Base-by-base conservation (phyloP, 129 eudicot genomes). In the Silybum marianum region DNA sequence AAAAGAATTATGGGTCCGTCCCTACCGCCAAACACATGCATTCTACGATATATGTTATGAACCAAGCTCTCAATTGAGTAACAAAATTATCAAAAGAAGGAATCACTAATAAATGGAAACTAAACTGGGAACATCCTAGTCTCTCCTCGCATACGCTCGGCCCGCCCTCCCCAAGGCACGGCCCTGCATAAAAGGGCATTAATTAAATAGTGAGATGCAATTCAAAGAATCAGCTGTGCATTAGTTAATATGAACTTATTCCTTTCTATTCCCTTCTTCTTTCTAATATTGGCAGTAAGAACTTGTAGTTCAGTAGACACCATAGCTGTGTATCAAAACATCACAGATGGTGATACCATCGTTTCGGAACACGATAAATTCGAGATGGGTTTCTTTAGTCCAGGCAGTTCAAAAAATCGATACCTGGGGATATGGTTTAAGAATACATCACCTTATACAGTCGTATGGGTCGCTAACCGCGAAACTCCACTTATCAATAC, bases 311-410 rank as follows among this genome's bases (percentile, higher is more conserved):
- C 88, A 51, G 21, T 72, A 23, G 82, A 82, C 36, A 85, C 67
- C 40, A 81, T 85, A 42, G 24, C 66, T 8, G 25, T 76, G 38
- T 46, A 38, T 32, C 77, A 63, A n/a, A 63, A 39, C 66, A 48
- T 85, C 65, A 65, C 77, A 25, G 85, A 85, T 77, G 85, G 83
- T 21, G 6, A 81, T 12, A 81, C 83, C 42, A 66, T 85, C 23
- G 82, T 85, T 66, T 85, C 85, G 0, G 26, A 54, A 2, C 40
- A 25, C 8, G 80, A 70, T 71, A 54, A 1, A 14, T 87, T 80
- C 36, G 86, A 80, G 68, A 34, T 87, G 28, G 89, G 87, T 23
- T 86, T 86, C 68, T 86, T 83, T 85, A 86, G 72, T n/a, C 85
- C 87, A 16, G 87, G 85, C 16, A 73, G 39, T 39, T 72, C 87